Evolutionary conservation across 305 asterid species (phyloP).

Genomic region (Solanum hybrid): DNA sequence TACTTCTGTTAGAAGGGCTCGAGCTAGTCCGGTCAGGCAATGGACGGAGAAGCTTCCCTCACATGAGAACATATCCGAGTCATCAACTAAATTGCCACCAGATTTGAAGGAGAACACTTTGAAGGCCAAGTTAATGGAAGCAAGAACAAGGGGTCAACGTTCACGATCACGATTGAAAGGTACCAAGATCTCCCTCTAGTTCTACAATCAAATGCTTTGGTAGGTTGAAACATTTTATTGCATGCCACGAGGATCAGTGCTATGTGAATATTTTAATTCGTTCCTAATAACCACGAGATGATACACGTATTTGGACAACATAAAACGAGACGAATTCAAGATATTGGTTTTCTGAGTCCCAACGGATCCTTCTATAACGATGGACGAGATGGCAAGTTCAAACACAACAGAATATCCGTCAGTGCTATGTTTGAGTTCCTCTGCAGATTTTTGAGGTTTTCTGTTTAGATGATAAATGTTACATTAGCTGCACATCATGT

Average conservation of each 20-base stretch:
- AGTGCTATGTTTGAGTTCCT: background rate
- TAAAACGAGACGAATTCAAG: background rate
- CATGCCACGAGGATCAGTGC: background rate
- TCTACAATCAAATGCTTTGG: conserved; percentile 21
- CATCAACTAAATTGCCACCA: conserved; percentile 49
- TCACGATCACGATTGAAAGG: conserved; percentile 64
- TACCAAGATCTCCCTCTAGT: conserved; percentile 36
- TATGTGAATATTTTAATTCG: conserved; percentile 6
- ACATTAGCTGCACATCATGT: background rate
- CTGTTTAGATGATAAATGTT: background rate
- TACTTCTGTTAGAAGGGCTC: conserved; percentile 53
- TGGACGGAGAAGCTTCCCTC: conserved; percentile 69
- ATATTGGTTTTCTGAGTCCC: background rate
- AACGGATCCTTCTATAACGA: background rate
- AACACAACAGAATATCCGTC: background rate
- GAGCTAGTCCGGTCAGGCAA: conserved; percentile 62
- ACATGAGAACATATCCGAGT: conserved; percentile 36
- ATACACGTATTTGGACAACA: background rate
- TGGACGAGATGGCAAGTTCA: background rate
- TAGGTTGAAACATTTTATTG: background rate
- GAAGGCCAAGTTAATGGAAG: conserved; percentile 71
- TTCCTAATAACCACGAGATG: background rate
- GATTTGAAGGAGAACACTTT: conserved; percentile 54
- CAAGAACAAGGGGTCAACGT: conserved; percentile 59
- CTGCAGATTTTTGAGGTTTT: background rate